Base-by-base conservation (phyloP, 164 flowering plant species). In the Tetrastigma voinierianum region DNA sequence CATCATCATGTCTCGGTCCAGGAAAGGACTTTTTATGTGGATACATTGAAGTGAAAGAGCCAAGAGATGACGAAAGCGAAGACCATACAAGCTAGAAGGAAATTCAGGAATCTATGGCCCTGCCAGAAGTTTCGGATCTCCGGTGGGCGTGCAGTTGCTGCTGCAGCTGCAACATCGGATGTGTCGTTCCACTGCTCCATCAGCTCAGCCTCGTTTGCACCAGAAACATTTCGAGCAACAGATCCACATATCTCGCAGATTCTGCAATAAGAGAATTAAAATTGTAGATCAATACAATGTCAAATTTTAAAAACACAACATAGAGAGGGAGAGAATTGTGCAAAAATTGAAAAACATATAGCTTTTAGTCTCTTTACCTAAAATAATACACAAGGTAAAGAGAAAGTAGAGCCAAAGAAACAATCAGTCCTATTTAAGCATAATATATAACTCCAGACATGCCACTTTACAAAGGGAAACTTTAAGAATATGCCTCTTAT, bases 21-120 rank as follows among this genome's bases (percentile, higher is more conserved):
- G 40, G 6, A 32, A 32, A 32, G 40, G 40, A 13, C n/a, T 58
- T 5, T 48, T 67, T 57, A 78, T 2, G 84, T 76, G 23, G 83
- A 81, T 9, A 85, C 76, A n/a, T 85, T 85, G 78, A 83, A 85
- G 75, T 85, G 89, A 20, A 85, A 85, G 23, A 82, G 81, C 89
- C 89, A 85, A 19, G 89, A 85, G 63, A 83, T 81, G 63, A 85
- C 83, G 54, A 85, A 85, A 49, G 86, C 87, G 57, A 85, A 83
- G 20, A 83, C 86, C 89, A 85, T 81, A 51, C 89, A 85, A 23
- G 87, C 87, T 32, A 85, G 72, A 54, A 85, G 68, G 78, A 86
- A 83, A 48, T 83, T 84, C 58, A 86, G 74, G 69, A 86, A 82
- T 40, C 83, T 69, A 65, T 76, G 81, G 15, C 86, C 85, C 46